phyloP scores from a whole-genome alignment of 202 grass and related monocot genomes.

The Schoenoplectus triqueter region DNA sequence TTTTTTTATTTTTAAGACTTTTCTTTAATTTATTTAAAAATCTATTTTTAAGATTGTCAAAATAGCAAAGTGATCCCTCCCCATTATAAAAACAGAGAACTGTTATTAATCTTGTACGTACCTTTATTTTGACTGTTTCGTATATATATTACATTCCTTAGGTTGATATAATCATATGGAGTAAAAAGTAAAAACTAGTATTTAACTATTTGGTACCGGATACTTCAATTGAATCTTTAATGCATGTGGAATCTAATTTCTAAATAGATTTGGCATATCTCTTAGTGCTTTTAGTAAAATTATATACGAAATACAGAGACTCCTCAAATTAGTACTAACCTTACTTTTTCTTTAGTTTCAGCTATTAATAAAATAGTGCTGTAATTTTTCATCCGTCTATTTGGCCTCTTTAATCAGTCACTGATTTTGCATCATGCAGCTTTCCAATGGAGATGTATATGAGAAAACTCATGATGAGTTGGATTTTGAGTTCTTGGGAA shows the following conservation, averaged over 20 bases:
- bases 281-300: background rate
- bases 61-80: too few species aligned
- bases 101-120: too few species aligned
- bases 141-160: background rate
- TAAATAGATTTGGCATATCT: background rate
- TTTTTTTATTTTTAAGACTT: too few species aligned
- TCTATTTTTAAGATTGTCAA: too few species aligned
- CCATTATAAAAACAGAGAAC: too few species aligned
- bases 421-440: conserved; percentile 37
- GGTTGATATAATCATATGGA: background rate
- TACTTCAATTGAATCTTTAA: background rate
- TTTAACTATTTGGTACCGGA: background rate
- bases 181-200: background rate
- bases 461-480: conserved; percentile 64
- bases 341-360: background rate
- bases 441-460: conserved; percentile 54
- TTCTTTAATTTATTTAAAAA: too few species aligned
- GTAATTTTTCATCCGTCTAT: background rate
- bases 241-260: background rate
- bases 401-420: background rate
- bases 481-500: conserved; percentile 67
- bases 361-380: background rate
- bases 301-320: background rate
- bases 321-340: background rate
- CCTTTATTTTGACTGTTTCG: background rate